Conservation (phyloP, 768 basidiomycete species). For the Psilocybe azurescens region DNA sequence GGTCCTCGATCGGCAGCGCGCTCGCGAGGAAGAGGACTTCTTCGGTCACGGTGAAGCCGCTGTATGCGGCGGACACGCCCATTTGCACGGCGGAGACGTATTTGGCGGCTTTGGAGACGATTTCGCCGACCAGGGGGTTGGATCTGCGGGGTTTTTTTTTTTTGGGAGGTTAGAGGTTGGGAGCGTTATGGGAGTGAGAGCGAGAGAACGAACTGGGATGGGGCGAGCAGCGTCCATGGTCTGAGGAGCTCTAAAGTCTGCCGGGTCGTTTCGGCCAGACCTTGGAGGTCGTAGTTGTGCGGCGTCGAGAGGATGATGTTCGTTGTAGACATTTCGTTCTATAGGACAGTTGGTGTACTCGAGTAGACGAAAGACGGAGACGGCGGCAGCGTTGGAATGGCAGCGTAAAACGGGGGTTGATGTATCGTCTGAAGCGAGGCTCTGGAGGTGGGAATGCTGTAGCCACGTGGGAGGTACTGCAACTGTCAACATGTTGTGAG, state of each 20-base stretch:
- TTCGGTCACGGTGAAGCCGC: conserved; percentile 20
- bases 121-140: conserved; percentile 4
- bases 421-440: neutral
- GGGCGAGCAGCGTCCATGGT: conserved; percentile 13
- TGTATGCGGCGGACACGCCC: conserved; percentile 17
- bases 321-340: neutral
- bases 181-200: neutral
- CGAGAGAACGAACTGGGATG: neutral
- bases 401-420: neutral
- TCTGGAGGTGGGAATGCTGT: neutral
- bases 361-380: too few species aligned
- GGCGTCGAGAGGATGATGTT: conserved; percentile 13
- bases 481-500: neutral
- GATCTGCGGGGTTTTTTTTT: neutral
- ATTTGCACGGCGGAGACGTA: conserved; percentile 15
- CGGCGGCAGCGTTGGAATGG: neutral
- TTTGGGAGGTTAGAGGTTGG: neutral
- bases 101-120: conserved; percentile 6
- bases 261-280: conserved; percentile 8
- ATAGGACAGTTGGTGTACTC: too few species aligned
- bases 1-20: conserved; percentile 12
- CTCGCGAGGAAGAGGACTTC: conserved; percentile 17
- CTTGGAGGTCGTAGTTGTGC: conserved; percentile 14
- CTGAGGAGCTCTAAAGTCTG: conserved; percentile 9
- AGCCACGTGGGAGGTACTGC: neutral